Evolutionary conservation across 139 green algal genomes (phyloP).

Genomic region (Chlorella vulgaris): DNA sequence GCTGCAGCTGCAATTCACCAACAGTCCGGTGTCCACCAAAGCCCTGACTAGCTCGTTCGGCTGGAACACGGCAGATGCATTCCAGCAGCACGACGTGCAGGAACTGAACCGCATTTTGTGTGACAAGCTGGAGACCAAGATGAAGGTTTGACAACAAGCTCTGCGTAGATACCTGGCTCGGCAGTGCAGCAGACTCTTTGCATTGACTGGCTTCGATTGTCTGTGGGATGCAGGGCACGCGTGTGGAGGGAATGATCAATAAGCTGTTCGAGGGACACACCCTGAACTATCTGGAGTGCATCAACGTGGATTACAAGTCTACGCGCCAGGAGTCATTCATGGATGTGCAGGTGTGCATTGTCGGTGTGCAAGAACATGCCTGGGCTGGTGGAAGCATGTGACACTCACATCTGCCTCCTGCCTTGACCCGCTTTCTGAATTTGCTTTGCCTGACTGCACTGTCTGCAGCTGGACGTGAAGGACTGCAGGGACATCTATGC

Average conservation of each 20-base stretch:
- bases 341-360: constrained; percentile 82
- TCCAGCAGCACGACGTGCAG: constrained; percentile 99
- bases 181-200: neutral
- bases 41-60: constrained; percentile 97
- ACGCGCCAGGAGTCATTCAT: constrained; percentile 88
- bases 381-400: neutral
- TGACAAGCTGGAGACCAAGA: constrained; percentile 98
- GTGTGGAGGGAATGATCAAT: constrained; percentile 90
- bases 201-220: neutral
- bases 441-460: neutral
- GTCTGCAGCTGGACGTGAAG: constrained; percentile 92
- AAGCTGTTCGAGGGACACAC: constrained; percentile 94
- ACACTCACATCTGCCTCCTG: no score
- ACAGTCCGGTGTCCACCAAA: constrained; percentile 85
- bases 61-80: constrained; percentile 92
- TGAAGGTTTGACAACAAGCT: constrained; percentile 85
- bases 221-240: constrained; percentile 68
- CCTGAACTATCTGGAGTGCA: constrained; percentile 91
- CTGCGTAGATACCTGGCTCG: no score
- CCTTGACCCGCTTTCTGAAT: no score
- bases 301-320: constrained; percentile 93
- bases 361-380: neutral
- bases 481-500: constrained; percentile 86
- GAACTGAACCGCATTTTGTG: constrained; percentile 96
- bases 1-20: constrained; percentile 82